phyloP scores from a whole-genome alignment of 2,329 filamentous ascomycete genomes.

The Penicillium sp. region DNA sequence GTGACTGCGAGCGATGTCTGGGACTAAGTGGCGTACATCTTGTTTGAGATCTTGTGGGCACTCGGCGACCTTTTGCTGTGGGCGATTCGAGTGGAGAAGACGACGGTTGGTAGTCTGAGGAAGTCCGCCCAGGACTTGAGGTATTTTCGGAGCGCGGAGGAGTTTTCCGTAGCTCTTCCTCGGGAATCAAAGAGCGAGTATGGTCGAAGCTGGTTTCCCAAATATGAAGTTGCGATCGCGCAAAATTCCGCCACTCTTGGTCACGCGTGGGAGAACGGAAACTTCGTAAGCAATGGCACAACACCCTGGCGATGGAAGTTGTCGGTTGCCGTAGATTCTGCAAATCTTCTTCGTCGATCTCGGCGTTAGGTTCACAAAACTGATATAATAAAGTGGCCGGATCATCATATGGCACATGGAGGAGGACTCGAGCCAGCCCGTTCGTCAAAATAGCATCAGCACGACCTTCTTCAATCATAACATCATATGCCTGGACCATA shows the following conservation, averaged over 20 bases:
- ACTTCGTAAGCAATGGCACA: conserved; percentile 20
- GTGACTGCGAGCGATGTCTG: too few relatives aligned
- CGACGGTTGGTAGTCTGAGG: neutral
- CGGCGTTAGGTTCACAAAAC: conserved; percentile 24
- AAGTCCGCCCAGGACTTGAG: neutral
- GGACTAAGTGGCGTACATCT: too few relatives aligned
- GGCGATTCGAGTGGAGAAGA: too few relatives aligned
- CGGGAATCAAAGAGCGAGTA: neutral
- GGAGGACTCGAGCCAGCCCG: conserved; percentile 21
- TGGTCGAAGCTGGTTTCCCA: conserved; percentile 1
- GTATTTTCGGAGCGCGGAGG: neutral
- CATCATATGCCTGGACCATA: conserved; percentile 28
- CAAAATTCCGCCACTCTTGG: conserved; percentile 21
- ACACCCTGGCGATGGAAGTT: conserved; percentile 19
- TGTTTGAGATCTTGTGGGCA: too few relatives aligned
- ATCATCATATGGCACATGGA: conserved; percentile 22
- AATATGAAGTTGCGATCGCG: neutral
- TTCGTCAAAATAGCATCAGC: conserved; percentile 29
- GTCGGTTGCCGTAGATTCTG: neutral
- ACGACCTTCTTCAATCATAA: conserved; percentile 31
- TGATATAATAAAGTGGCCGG: conserved; percentile 27
- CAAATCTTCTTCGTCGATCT: conserved; percentile 2
- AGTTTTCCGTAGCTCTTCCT: conserved; percentile 4
- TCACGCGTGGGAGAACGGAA: conserved; percentile 13
- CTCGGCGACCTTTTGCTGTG: too few relatives aligned